Conservation (phyloP, 768 basidiomycete species). For the Tylopilus rubrobrunneus region DNA sequence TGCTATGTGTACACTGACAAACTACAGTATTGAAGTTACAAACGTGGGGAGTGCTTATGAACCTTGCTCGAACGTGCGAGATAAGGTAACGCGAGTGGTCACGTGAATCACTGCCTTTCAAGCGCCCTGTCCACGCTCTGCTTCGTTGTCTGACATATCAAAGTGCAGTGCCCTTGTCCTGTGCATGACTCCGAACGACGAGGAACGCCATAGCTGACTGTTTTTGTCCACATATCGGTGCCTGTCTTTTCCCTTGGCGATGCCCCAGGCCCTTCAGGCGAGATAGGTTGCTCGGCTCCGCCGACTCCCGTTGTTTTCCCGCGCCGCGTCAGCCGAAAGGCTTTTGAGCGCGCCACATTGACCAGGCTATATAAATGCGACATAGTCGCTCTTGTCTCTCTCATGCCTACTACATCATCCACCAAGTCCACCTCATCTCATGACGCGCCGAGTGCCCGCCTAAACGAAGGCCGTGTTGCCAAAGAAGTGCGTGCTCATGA, state of each 20-base stretch:
- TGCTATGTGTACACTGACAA: slow-evolving; percentile 26
- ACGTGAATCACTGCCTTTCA: slow-evolving; percentile 21
- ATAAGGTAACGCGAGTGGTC: slow-evolving; percentile 22
- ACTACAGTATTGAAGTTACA: slow-evolving; percentile 12
- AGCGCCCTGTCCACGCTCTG: slow-evolving; percentile 1
- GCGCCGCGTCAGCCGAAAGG: slow-evolving; percentile 15
- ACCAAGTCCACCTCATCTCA: slow-evolving; percentile 19
- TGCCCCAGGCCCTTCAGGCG: not conserved
- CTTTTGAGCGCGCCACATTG: slow-evolving; percentile 19
- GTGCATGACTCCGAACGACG: slow-evolving; percentile 18
- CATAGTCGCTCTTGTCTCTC: slow-evolving; percentile 6
- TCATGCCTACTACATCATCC: slow-evolving; percentile 30
- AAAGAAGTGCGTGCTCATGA: slow-evolving; percentile 33
- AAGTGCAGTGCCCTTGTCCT: slow-evolving; percentile 23
- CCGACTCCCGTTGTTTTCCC: slow-evolving; percentile 9
- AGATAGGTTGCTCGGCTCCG: slow-evolving; percentile 17
- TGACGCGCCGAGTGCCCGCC: slow-evolving; percentile 15
- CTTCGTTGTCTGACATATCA: slow-evolving; percentile 9
- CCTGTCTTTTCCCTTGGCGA: not conserved
- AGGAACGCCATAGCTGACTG: not conserved
- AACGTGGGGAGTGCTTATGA: slow-evolving; percentile 3
- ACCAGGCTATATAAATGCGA: slow-evolving; percentile 31
- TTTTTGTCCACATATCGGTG: slow-evolving; percentile 4
- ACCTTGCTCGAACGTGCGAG: slow-evolving; percentile 13
- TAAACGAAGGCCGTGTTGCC: slow-evolving; percentile 14